phyloP scores from a whole-genome alignment of 2,329 filamentous ascomycete genomes.

The Plenodomus biglobosus region DNA sequence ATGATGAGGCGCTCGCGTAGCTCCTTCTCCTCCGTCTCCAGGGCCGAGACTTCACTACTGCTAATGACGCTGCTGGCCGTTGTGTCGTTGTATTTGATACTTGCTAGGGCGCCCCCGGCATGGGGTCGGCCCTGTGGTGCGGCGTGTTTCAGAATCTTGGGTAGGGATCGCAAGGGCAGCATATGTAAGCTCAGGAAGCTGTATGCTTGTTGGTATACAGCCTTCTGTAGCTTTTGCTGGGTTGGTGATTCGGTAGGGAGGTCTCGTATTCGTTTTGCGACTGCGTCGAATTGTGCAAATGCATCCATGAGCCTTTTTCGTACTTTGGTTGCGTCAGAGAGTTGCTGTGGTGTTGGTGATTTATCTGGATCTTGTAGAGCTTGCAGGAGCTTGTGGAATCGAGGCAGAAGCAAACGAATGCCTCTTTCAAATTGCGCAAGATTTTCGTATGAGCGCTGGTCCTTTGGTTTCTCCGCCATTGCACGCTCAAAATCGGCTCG shows the following conservation, averaged over 20 bases:
- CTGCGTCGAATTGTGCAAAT: slow-evolving; percentile 83
- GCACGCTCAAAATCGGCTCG: slow-evolving; percentile 77
- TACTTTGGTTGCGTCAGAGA: slow-evolving; percentile 83
- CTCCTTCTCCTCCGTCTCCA: slow-evolving; percentile 83
- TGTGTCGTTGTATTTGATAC: slow-evolving; percentile 61
- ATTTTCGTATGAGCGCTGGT: slow-evolving; percentile 80
- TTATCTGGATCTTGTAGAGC: slow-evolving; percentile 72
- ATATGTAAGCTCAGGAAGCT: slow-evolving; percentile 86
- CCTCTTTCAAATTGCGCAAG: slow-evolving; percentile 84
- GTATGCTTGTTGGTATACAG: slow-evolving; percentile 79
- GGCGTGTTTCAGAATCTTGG: slow-evolving; percentile 56
- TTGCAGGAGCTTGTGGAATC: slow-evolving; percentile 76
- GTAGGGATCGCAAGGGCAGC: slow-evolving; percentile 69
- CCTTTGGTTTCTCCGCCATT: slow-evolving; percentile 66
- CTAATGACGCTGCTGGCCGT: slow-evolving; percentile 56
- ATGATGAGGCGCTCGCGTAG: slow-evolving; percentile 78
- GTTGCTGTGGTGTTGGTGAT: slow-evolving; percentile 67
- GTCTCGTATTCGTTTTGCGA: slow-evolving; percentile 78
- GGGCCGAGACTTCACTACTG: slow-evolving; percentile 61
- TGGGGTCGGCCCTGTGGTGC: slow-evolving; percentile 52
- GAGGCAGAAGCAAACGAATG: slow-evolving; percentile 77
- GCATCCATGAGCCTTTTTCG: slow-evolving; percentile 87
- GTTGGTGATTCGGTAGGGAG: slow-evolving; percentile 71
- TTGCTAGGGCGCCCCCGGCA: slow-evolving; percentile 53
- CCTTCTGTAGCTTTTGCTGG: slow-evolving; percentile 74